These are phyloP conservation scores for Corylus avellana DNA, from an alignment of 306 rosid species.

Conservation along the genomic window DNA sequence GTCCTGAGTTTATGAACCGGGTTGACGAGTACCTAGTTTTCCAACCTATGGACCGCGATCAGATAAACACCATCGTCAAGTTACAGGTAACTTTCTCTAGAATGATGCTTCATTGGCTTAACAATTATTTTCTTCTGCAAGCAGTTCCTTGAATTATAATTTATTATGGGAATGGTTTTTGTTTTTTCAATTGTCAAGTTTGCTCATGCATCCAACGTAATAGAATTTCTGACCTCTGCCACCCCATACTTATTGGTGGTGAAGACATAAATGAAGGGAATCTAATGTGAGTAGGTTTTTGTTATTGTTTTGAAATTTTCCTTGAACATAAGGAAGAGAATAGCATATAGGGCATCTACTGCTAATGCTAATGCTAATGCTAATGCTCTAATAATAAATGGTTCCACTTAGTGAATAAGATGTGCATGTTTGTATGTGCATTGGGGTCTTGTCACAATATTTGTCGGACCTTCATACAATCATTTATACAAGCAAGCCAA, in stretches of 20 bases:
- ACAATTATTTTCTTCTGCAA: neutral
- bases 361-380: no score
- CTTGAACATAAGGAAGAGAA: no score
- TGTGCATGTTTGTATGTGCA: no score
- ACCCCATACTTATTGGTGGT: neutral
- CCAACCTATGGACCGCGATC: conserved; percentile 88
- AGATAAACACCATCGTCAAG: conserved; percentile 74
- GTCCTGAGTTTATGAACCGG: conserved; percentile 96
- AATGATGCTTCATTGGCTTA: neutral
- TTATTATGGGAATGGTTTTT: neutral
- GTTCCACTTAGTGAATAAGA: neutral
- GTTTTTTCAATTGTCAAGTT: neutral
- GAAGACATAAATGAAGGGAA: no score
- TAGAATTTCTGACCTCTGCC: neutral
- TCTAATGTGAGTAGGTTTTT: no score
- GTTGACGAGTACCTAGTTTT: conserved; percentile 95
- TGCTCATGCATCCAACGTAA: neutral
- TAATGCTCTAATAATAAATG: neutral
- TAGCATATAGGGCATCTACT: no score
- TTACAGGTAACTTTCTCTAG: conserved; percentile 64
- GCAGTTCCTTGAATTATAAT: neutral
- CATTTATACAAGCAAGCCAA: neutral
- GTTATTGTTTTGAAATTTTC: no score
- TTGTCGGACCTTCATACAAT: neutral
- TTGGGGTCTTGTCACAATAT: neutral